phyloP scores from a whole-genome alignment of 371 early-diverging fungal genomes.

The Chytridiales sp. region DNA sequence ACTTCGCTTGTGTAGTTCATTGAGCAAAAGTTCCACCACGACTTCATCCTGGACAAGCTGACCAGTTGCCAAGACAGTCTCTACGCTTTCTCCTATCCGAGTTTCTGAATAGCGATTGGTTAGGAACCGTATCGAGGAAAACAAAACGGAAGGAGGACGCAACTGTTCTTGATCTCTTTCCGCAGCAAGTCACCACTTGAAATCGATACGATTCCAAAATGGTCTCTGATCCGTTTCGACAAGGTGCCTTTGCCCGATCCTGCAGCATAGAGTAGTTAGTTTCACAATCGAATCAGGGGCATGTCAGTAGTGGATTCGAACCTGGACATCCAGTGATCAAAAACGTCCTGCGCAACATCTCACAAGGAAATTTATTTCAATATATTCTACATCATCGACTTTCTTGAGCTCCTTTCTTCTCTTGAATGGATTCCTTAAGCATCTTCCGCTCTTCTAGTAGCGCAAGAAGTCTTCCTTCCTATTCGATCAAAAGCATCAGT shows the following conservation, averaged over 20 bases:
- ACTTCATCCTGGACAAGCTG: conserved; percentile 75
- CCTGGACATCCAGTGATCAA: no score
- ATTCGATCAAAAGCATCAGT: no score
- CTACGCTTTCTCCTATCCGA: conserved; percentile 64
- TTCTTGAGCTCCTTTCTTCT: no score
- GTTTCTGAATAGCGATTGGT: conserved; percentile 36
- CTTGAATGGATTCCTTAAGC: no score
- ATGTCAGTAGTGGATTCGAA: no score
- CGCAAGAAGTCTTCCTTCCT: no score
- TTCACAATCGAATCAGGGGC: no score
- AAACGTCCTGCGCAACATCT: no score
- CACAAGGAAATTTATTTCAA: no score
- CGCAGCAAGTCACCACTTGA: conserved; percentile 87
- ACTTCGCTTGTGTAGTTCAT: conserved; percentile 52
- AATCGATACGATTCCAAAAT: conserved; percentile 65
- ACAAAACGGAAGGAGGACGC: not conserved
- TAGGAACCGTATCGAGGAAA: not conserved
- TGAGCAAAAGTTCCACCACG: conserved; percentile 71
- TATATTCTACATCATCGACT: no score
- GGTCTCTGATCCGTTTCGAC: conserved; percentile 66
- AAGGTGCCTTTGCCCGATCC: conserved; percentile 72
- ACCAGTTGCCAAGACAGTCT: conserved; percentile 61
- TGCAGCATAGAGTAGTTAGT: no score
- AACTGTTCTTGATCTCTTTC: conserved; percentile 64
- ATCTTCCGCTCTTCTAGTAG: no score